These are phyloP conservation scores for Ustilago shanxiensis DNA, from an alignment of 1,284 basidiomycete genomes.

Conservation along the genomic window DNA sequence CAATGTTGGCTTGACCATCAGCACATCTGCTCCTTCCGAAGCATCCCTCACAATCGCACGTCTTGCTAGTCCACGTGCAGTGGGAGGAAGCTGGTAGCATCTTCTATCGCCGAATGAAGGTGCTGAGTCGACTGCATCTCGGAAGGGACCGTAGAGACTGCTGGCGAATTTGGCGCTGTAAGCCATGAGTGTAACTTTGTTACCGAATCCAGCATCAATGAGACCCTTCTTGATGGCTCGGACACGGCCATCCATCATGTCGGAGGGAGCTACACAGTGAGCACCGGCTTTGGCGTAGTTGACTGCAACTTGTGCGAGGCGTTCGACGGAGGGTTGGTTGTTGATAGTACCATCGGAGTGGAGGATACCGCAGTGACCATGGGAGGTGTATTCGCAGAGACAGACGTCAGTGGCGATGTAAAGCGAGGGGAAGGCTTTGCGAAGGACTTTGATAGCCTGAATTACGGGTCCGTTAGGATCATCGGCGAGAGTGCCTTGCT, in stretches of 20 bases:
- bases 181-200: constrained; percentile 82
- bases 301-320: constrained; percentile 91
- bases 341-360: constrained; percentile 79
- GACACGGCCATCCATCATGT: constrained; percentile 99
- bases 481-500: constrained; percentile 86
- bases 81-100: constrained; percentile 95
- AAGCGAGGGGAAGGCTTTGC: constrained; percentile 78
- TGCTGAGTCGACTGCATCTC: constrained; percentile 94
- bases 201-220: constrained; percentile 85
- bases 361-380: constrained; percentile 94
- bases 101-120: constrained; percentile 94
- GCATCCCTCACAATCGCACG: constrained; percentile 91
- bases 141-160: constrained; percentile 96
- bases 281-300: constrained; percentile 94
- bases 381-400: constrained; percentile 99
- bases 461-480: constrained; percentile 93
- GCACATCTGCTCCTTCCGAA: constrained; percentile 94
- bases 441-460: constrained; percentile 83
- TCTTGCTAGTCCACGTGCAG: constrained; percentile 88
- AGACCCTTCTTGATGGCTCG: constrained; percentile 87
- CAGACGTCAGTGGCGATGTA: constrained; percentile 93
- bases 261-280: constrained; percentile 97
- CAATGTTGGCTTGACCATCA: constrained; percentile 98
- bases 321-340: constrained; percentile 74
- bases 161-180: constrained; percentile 99